Percentiles rank a stretch among this genome's conserved stretches.
These are phyloP conservation scores for Epichloe coenophiala DNA, from an alignment of 2,329 filamentous ascomycete species.

Conservation along the genomic window DNA sequence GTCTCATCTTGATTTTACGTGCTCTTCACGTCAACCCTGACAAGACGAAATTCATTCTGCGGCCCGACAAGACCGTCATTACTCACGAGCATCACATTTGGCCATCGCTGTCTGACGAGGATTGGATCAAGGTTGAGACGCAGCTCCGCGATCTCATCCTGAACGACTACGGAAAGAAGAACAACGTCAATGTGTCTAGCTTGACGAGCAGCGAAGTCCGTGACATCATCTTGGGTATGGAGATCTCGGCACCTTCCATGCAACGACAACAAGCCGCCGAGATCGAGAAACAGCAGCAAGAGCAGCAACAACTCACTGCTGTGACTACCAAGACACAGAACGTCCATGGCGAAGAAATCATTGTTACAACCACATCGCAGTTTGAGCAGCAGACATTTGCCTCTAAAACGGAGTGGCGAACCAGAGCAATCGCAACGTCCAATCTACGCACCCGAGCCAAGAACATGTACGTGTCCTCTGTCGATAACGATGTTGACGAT, in stretches of 20 bases:
- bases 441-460: slow-evolving; percentile 89
- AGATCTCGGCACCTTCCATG: slow-evolving; percentile 94
- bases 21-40: slow-evolving; percentile 96
- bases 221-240: slow-evolving; percentile 98
- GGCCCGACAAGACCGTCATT: slow-evolving; percentile 95
- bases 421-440: slow-evolving; percentile 87
- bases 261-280: slow-evolving; percentile 96
- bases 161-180: slow-evolving; percentile 99
- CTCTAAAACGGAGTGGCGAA: slow-evolving; percentile 98
- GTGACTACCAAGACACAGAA: slow-evolving; percentile 98
- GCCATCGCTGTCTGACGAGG: slow-evolving; percentile 86
- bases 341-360: slow-evolving; percentile 90
- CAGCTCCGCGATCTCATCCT: slow-evolving; percentile 89
- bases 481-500: slow-evolving; percentile 82
- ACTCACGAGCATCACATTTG: slow-evolving; percentile 98
- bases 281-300: slow-evolving; percentile 97
- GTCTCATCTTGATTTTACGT: slow-evolving; percentile 82
- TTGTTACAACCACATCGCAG: slow-evolving; percentile 96
- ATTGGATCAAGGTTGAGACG: slow-evolving; percentile 99
- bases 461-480: slow-evolving; percentile 97
- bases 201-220: slow-evolving; percentile 93
- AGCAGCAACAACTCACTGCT: slow-evolving; percentile 90
- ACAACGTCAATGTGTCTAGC: slow-evolving; percentile 97
- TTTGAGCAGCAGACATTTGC: slow-evolving; percentile 97
- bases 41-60: slow-evolving; percentile 90